These are phyloP conservation scores for Camillea tinctor DNA, from an alignment of 2,329 filamentous ascomycete species.

Conservation along the genomic window DNA sequence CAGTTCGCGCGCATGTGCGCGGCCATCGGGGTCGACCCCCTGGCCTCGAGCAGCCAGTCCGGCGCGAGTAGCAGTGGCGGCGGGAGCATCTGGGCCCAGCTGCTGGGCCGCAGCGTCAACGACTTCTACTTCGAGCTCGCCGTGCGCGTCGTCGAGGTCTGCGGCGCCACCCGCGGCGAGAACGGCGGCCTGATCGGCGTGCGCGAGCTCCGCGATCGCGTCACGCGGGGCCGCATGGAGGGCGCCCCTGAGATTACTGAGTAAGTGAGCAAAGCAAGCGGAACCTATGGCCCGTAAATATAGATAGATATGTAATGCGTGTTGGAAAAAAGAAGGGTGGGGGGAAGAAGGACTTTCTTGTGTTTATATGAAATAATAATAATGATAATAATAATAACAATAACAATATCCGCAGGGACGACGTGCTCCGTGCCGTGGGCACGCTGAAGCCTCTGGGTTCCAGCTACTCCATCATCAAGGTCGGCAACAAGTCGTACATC, in stretches of 20 bases:
- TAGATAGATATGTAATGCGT: neutral
- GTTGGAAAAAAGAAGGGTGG: too few relatives aligned
- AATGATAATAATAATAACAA: too few relatives aligned
- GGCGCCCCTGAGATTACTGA: slow-evolving; percentile 80
- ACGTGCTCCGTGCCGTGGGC: slow-evolving; percentile 84
- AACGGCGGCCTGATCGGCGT: slow-evolving; percentile 92
- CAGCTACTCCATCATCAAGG: slow-evolving; percentile 79
- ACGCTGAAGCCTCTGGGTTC: slow-evolving; percentile 85
- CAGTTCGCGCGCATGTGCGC: slow-evolving; percentile 99
- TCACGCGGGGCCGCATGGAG: slow-evolving; percentile 70
- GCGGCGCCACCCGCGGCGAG: slow-evolving; percentile 78
- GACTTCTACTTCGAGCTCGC: slow-evolving; percentile 99
- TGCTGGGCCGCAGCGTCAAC: slow-evolving; percentile 87
- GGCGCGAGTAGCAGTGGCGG: slow-evolving; percentile 38
- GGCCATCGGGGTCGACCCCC: slow-evolving; percentile 91
- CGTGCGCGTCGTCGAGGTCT: slow-evolving; percentile 92
- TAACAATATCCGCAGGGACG: slow-evolving; percentile 66
- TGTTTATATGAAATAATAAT: too few relatives aligned
- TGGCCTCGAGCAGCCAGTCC: slow-evolving; percentile 57
- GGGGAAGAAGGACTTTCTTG: too few relatives aligned
- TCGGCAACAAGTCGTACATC: slow-evolving; percentile 84
- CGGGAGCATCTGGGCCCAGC: slow-evolving; percentile 84
- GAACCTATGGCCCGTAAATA: slow-evolving; percentile 5
- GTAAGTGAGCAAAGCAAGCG: slow-evolving; percentile 43
- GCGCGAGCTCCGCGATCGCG: slow-evolving; percentile 72